Evolutionary conservation across 257 asterid species (phyloP).

Genomic region (Solanum peruvianum): DNA sequence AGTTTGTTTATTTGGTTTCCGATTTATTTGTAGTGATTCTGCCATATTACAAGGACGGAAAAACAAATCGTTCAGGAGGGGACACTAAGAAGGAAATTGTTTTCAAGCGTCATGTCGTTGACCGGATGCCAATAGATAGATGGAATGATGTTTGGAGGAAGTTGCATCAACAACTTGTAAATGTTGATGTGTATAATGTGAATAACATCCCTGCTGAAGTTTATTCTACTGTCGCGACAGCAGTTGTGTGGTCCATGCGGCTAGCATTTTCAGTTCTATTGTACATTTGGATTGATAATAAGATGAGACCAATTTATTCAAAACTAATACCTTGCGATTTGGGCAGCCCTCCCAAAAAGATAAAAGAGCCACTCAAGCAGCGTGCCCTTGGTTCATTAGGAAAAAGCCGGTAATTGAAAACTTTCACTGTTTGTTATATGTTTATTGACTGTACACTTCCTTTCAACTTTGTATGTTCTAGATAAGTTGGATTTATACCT

Average conservation of each 20-base stretch:
- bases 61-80: slow-evolving; percentile 28
- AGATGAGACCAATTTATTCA: slow-evolving; percentile 74
- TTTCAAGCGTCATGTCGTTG: slow-evolving; percentile 78
- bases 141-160: slow-evolving; percentile 98
- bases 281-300: slow-evolving; percentile 78
- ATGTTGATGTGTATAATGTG: slow-evolving; percentile 73
- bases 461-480: background rate
- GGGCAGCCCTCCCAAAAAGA: slow-evolving; percentile 65
- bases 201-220: slow-evolving; percentile 67
- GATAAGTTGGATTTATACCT: background rate
- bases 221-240: slow-evolving; percentile 74
- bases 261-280: slow-evolving; percentile 77
- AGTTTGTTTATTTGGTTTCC: background rate
- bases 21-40: slow-evolving; percentile 55
- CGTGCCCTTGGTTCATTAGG: slow-evolving; percentile 85
- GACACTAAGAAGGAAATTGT: slow-evolving; percentile 38
- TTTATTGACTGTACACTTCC: background rate
- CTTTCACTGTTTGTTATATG: background rate
- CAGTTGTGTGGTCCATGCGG: slow-evolving; percentile 98
- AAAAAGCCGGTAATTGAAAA: slow-evolving; percentile 73
- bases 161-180: slow-evolving; percentile 90
- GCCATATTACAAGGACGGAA: slow-evolving; percentile 70
- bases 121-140: slow-evolving; percentile 89
- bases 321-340: slow-evolving; percentile 90
- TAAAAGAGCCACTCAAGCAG: slow-evolving; percentile 43